Evolutionary conservation across 192 early-diverging fungal genomes (phyloP), one percentile per base, ranked within the genome.

Genomic region (Coemansia sp.): DNA sequence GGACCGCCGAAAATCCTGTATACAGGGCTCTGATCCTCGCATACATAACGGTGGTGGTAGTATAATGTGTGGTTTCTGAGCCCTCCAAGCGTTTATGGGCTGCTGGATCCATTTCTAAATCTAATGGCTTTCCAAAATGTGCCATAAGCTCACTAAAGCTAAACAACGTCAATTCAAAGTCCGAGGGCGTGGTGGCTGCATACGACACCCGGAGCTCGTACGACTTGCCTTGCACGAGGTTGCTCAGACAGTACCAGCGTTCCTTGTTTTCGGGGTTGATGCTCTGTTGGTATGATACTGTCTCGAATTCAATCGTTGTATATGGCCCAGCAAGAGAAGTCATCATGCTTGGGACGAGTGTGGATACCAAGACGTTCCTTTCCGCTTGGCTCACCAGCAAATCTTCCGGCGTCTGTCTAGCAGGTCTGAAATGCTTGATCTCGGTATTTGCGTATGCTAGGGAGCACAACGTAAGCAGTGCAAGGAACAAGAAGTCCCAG

Each of bases 201-300:
- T 82, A 74, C 23, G 79, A 82, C 41, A 82, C 56, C n/a, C 79
- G 79, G 32, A 82, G 38, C 59, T 82, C 79, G 12, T 82, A 76
- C 9, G 71, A 74, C 9, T 38, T 45, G 0, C 47, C 67, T 8
- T 47, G 38, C 1, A 52, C 40, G 13, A 77, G 65, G 42, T 63
- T 40, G 23, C 45, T 39, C 40, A 83, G 58, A 9, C 42, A 43
- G 44, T 77, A 83, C 80, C 80, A 83, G 7, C 63, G 50, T 49
- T 62, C 75, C 54, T 67, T 70, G 23, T 71, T 63, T 6, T 10
- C 9, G 3, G 53, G 18, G 2, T 68, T 65, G 4, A 60, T 65
- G 73, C 62, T 82, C 45, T 74, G 74, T 41, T 63, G 39, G 45
- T 65, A 54, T 0, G 60, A 23, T 38, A 82, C 58, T 0, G 12